These are phyloP conservation scores for Cladobotryum protrusum DNA, from an alignment of 2,329 filamentous ascomycete genomes.

Conservation along the genomic window DNA sequence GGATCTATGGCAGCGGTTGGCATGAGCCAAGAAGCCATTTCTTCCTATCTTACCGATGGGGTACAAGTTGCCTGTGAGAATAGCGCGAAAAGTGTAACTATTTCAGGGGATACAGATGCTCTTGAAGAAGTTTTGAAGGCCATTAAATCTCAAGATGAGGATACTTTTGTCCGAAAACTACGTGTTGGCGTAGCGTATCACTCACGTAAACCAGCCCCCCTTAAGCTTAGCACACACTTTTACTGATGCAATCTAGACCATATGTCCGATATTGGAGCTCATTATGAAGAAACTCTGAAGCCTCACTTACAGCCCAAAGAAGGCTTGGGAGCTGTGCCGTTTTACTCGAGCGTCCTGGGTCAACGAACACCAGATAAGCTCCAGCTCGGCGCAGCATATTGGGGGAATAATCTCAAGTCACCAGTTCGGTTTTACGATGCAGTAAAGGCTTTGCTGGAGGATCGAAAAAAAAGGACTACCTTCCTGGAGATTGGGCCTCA, in stretches of 20 bases:
- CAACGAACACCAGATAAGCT: constrained; percentile 12
- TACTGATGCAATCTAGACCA: background rate
- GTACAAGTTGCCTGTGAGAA: constrained; percentile 32
- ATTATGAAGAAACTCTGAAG: constrained; percentile 4
- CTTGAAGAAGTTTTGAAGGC: constrained; percentile 21
- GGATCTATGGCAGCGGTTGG: constrained; percentile 36
- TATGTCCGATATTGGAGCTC: constrained; percentile 3
- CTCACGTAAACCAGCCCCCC: constrained; percentile 18
- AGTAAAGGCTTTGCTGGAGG: constrained; percentile 3
- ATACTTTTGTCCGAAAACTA: constrained; percentile 25
- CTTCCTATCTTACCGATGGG: constrained; percentile 18
- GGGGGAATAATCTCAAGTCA: constrained; percentile 24
- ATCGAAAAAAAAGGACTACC: background rate
- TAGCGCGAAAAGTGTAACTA: constrained; percentile 28
- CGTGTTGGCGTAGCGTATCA: constrained; percentile 38
- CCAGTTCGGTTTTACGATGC: constrained; percentile 22
- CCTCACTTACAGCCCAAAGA: background rate
- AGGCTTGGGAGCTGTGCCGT: constrained; percentile 1
- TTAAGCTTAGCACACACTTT: too few relatives aligned
- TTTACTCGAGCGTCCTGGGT: constrained; percentile 26
- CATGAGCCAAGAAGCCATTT: constrained; percentile 24
- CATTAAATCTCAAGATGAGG: constrained; percentile 23
- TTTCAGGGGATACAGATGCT: constrained; percentile 26
- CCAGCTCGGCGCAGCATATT: constrained; percentile 19
- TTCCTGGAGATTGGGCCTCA: constrained; percentile 20